These are phyloP conservation scores for Colletotrichum echinochloae DNA, from an alignment of 2,329 filamentous ascomycete species.

Conservation along the genomic window DNA sequence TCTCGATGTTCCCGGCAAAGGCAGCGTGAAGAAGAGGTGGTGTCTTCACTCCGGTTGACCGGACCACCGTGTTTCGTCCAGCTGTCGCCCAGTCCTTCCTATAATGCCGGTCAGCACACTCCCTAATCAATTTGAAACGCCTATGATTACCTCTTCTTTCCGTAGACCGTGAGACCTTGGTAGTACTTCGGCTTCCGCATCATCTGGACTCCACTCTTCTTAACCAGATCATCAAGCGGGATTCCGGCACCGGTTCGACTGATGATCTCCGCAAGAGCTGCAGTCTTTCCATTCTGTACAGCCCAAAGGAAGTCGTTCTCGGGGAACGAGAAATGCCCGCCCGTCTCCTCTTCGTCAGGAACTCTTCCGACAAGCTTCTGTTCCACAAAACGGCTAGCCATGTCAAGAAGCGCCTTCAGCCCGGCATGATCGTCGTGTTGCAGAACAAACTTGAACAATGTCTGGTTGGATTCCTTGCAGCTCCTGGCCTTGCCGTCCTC, in stretches of 20 bases:
- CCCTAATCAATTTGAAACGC: background rate
- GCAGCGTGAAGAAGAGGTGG: slow-evolving; percentile 74
- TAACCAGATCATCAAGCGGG: slow-evolving; percentile 74
- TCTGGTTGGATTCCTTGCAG: slow-evolving; percentile 34
- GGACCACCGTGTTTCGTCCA: slow-evolving; percentile 60
- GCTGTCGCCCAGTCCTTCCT: slow-evolving; percentile 78
- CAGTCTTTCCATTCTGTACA: slow-evolving; percentile 61
- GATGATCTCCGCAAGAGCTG: slow-evolving; percentile 74
- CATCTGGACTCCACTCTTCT: slow-evolving; percentile 72
- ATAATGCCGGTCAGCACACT: slow-evolving; percentile 37
- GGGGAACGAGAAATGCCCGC: slow-evolving; percentile 54
- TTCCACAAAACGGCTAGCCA: slow-evolving; percentile 59
- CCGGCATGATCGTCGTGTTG: slow-evolving; percentile 63
- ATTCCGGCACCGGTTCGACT: slow-evolving; percentile 75
- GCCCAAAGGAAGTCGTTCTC: slow-evolving; percentile 57
- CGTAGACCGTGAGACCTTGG: slow-evolving; percentile 80
- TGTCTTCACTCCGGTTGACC: slow-evolving; percentile 55
- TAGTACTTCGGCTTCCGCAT: slow-evolving; percentile 78
- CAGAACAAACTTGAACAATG: slow-evolving; percentile 61
- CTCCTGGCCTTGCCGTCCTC: slow-evolving; percentile 47
- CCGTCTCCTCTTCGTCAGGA: slow-evolving; percentile 48
- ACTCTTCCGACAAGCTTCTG: slow-evolving; percentile 47
- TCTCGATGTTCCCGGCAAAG: slow-evolving; percentile 68
- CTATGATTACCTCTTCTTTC: slow-evolving; percentile 68
- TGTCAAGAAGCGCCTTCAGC: slow-evolving; percentile 69